Percentiles rank a stretch among this genome's conserved stretches.
These are phyloP conservation scores for Fusarium pininemorale DNA, from an alignment of 2,329 filamentous ascomycete species.

Conservation along the genomic window DNA sequence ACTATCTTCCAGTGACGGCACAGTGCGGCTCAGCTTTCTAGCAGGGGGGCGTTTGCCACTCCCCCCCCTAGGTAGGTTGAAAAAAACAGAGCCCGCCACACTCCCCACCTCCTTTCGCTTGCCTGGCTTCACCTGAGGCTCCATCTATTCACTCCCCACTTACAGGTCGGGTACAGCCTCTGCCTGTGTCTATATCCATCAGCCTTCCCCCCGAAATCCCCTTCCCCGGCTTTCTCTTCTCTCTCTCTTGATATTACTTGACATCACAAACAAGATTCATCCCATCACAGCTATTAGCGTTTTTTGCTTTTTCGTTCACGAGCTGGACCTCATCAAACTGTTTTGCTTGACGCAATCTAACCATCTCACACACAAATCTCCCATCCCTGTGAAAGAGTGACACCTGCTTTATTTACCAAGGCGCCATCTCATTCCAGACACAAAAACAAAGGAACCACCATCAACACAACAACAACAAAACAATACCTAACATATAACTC, in stretches of 20 bases:
- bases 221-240: slow-evolving; percentile 14
- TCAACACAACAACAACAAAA: background rate
- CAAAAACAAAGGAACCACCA: slow-evolving; percentile 24
- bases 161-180: slow-evolving; percentile 13
- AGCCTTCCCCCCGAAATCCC: slow-evolving; percentile 29
- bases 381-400: slow-evolving; percentile 8
- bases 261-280: background rate
- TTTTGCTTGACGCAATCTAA: slow-evolving; percentile 35
- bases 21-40: slow-evolving; percentile 6
- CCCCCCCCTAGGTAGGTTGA: background rate
- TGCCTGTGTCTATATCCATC: slow-evolving; percentile 32
- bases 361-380: slow-evolving; percentile 1
- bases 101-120: slow-evolving; percentile 4
- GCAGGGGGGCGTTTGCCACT: background rate
- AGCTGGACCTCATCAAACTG: slow-evolving; percentile 32
- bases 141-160: slow-evolving; percentile 23
- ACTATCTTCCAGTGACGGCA: background rate
- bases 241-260: background rate
- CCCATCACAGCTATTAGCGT: background rate
- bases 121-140: slow-evolving; percentile 31
- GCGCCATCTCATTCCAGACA: slow-evolving; percentile 23
- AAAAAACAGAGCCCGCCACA: slow-evolving; percentile 2
- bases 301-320: slow-evolving; percentile 12
- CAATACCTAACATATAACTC: slow-evolving; percentile 13
- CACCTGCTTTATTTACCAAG: slow-evolving; percentile 31